phyloP scores from a whole-genome alignment of 129 eudicot genomes.

The Tanacetum coccineum region DNA sequence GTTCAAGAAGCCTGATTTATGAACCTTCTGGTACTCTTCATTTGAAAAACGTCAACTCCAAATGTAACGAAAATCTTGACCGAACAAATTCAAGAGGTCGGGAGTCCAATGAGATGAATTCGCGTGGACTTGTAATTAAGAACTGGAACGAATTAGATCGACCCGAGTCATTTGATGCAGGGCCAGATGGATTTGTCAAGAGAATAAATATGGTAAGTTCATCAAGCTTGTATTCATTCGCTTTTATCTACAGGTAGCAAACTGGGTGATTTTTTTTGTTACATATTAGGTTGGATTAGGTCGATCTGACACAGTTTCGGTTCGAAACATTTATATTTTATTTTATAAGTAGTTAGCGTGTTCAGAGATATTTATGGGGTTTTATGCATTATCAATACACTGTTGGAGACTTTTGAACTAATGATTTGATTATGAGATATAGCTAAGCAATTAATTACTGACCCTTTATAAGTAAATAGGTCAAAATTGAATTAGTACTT shows the following conservation, averaged over 20 bases:
- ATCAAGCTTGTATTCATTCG: background rate
- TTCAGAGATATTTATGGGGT: too few relatives aligned
- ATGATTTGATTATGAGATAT: too few relatives aligned
- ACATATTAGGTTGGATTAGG: too few relatives aligned
- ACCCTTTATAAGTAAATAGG: background rate
- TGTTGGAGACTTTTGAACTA: too few relatives aligned
- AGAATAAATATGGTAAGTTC: conserved; percentile 57
- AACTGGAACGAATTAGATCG: conserved; percentile 73
- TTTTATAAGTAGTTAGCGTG: too few relatives aligned
- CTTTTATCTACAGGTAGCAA: too few relatives aligned
- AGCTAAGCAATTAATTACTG: background rate
- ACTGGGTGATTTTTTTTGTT: too few relatives aligned
- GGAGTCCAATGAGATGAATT: conserved; percentile 34
- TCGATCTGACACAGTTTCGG: too few relatives aligned
- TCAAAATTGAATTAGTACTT: background rate
- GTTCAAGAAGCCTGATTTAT: conserved; percentile 69
- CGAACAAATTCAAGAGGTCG: conserved; percentile 35
- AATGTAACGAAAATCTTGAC: conserved; percentile 42
- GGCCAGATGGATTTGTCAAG: conserved; percentile 40
- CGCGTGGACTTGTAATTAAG: conserved; percentile 31
- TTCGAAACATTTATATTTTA: too few relatives aligned
- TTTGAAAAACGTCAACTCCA: conserved; percentile 33
- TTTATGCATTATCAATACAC: too few relatives aligned
- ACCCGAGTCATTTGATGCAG: conserved; percentile 80
- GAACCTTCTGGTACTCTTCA: conserved; percentile 61